Conservation (phyloP, 2,329 filamentous ascomycete species). For the Phaeosphaeria sp. region DNA sequence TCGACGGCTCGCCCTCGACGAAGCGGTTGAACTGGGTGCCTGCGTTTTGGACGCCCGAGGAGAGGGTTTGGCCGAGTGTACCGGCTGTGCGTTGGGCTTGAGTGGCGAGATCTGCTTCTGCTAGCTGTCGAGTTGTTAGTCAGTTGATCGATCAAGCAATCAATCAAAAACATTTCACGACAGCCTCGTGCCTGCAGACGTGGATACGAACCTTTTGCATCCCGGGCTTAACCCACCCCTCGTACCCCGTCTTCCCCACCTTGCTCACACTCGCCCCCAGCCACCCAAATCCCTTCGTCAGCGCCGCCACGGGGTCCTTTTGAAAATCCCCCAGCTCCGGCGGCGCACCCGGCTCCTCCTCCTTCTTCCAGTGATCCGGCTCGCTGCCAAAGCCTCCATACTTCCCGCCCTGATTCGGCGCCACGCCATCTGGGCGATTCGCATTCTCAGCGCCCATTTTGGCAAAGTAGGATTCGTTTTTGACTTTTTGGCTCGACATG, state of each 20-base stretch:
- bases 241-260: constrained; percentile 89
- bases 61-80: constrained; percentile 66
- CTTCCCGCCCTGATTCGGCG: constrained; percentile 91
- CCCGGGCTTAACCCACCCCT: constrained; percentile 89
- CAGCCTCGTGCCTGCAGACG: background rate
- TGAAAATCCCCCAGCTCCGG: constrained; percentile 87
- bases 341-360: constrained; percentile 53
- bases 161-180: background rate
- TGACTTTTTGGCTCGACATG: constrained; percentile 58
- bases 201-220: constrained; percentile 73
- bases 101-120: constrained; percentile 65
- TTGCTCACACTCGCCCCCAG: constrained; percentile 86
- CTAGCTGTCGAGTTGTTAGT: constrained; percentile 63
- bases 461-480: constrained; percentile 90
- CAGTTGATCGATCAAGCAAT: background rate
- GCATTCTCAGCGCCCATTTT: constrained; percentile 85
- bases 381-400: constrained; percentile 89
- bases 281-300: constrained; percentile 95
- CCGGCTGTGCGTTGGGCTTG: constrained; percentile 66
- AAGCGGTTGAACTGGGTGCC: constrained; percentile 84
- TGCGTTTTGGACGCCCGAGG: constrained; percentile 71
- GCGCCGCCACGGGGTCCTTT: constrained; percentile 83
- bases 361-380: constrained; percentile 59
- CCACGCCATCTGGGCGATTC: constrained; percentile 71
- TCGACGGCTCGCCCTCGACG: constrained; percentile 71